Evolutionary conservation across 2,329 filamentous ascomycete genomes (phyloP).

Genomic region (Aspergillus sergii): DNA sequence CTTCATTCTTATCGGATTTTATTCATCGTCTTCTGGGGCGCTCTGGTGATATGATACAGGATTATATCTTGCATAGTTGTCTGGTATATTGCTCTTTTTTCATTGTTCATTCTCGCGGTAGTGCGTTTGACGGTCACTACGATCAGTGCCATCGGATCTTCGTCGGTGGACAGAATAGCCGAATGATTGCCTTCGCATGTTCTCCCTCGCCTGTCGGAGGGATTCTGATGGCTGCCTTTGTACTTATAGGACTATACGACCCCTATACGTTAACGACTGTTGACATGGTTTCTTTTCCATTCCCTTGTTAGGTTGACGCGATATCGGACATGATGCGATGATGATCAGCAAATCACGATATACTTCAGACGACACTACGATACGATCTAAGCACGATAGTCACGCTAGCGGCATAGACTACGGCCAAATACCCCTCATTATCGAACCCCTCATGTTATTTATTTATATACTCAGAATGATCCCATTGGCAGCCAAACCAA

Average conservation of each 20-base stretch:
- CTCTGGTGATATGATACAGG: slow-evolving; percentile 30
- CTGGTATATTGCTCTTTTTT: slow-evolving; percentile 8
- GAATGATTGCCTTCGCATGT: background rate
- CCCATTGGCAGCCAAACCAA: background rate
- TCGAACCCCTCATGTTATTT: background rate
- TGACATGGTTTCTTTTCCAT: background rate
- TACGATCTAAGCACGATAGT: background rate
- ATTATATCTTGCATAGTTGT: slow-evolving; percentile 25
- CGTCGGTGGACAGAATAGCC: background rate
- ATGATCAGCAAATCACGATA: background rate
- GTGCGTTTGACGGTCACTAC: slow-evolving; percentile 6
- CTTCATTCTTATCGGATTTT: slow-evolving; percentile 15
- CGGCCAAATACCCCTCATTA: background rate
- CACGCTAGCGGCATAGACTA: background rate
- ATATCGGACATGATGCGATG: background rate
- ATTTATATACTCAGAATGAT: no score
- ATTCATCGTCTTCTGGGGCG: slow-evolving; percentile 26
- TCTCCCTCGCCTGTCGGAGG: background rate
- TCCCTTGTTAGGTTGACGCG: background rate
- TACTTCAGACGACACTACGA: background rate
- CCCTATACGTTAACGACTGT: background rate
- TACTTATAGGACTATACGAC: slow-evolving; percentile 2
- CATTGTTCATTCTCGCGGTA: background rate
- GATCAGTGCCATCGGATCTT: background rate
- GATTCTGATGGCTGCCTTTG: background rate